phyloP scores from a whole-genome alignment of 768 basidiomycete species.

The Amanita rubescens region DNA sequence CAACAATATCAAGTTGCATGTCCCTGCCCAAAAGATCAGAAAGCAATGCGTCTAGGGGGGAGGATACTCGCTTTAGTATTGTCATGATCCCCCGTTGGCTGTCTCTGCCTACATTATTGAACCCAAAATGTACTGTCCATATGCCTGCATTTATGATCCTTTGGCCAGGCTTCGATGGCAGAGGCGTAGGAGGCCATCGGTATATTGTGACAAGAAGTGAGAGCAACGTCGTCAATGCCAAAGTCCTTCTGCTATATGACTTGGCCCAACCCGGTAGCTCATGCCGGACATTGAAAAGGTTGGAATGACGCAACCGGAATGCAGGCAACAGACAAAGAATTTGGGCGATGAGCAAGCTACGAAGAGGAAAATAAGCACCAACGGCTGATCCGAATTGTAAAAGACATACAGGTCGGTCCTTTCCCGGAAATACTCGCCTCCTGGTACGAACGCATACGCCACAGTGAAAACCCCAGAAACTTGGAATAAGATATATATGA shows the following conservation, averaged over 20 bases:
- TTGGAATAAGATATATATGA: constrained; percentile 53
- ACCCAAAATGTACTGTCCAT: constrained; percentile 90
- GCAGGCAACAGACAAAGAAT: constrained; percentile 40
- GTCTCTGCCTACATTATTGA: constrained; percentile 65
- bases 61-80: background rate
- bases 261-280: constrained; percentile 15
- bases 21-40: constrained; percentile 36
- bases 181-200: constrained; percentile 40
- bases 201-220: constrained; percentile 51
- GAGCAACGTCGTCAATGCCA: constrained; percentile 34
- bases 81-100: constrained; percentile 60
- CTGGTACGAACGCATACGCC: constrained; percentile 87
- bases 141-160: constrained; percentile 77
- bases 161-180: constrained; percentile 54
- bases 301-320: constrained; percentile 31
- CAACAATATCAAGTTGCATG: constrained; percentile 81
- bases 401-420: constrained; percentile 60
- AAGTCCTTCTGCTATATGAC: constrained; percentile 22
- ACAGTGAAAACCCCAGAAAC: constrained; percentile 76
- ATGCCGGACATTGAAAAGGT: background rate
- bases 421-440: constrained; percentile 68
- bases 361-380: background rate
- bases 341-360: constrained; percentile 51
- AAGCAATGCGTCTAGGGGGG: background rate
- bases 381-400: background rate